Base-by-base conservation (phyloP, 75 land plant species). In the Pseudotsuga menziesii region DNA sequence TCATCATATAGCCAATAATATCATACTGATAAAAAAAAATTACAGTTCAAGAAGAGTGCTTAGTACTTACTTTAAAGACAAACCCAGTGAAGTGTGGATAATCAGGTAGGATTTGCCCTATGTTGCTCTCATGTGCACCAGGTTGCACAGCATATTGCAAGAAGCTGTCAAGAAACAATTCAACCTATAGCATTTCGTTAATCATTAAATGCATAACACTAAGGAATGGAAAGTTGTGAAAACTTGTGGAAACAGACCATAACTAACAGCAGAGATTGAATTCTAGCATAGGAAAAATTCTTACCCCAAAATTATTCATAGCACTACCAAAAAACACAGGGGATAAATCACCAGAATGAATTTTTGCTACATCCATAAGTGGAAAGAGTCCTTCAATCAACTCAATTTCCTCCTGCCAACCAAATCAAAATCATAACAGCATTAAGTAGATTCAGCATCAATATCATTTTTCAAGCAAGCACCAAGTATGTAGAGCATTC, bases 271-370 rank as follows among this genome's bases (percentile, higher is more conserved):
- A 69, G 19, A 48, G 54, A 36, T 36, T 69, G n/a, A 69, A 36
- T 29, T 3, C 80, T 60, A 36, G 36, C 48, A 14, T 39, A 56
- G 26, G 17, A n/a, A 25, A 29, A 16, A 52, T n/a, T 48, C 87
- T 73, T 84, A 86, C 88, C 73, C 88, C 88, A 75, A 86, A 86
- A 76, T 86, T 86, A 66, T 86, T 86, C 88, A 86, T 86, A 67
- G 88, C 88, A 77, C 88, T 86, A 55, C 87, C 88, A 81, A 86
- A 86, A 56, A 75, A 86, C 12, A 86, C 88, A 55, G 88, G 88
- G 29, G 88, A 80, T 29, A 86, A 72, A 57, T 84, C 87, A 44
- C 88, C 88, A 23, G 79, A 63, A 63, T 86, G 87, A 27, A 86
- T 80, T 71, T 84, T 86, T 16, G 61, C 76, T 71, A 86, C 78